phyloP scores from a whole-genome alignment of 2,329 filamentous ascomycete genomes.

The Drechslerella coelobrocha region DNA sequence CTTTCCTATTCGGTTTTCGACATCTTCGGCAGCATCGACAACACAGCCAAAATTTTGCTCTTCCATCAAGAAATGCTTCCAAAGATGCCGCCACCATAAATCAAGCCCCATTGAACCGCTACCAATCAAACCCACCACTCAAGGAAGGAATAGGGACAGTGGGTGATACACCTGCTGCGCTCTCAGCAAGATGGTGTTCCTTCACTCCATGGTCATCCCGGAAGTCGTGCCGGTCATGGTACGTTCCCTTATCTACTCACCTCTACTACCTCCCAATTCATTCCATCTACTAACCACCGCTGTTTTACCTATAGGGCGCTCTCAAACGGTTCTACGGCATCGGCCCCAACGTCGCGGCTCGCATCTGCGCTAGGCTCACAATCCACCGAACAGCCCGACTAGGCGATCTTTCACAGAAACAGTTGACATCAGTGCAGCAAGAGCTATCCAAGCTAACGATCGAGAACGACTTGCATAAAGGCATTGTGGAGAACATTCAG shows the following conservation, averaged over 20 bases:
- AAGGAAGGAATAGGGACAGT: background rate
- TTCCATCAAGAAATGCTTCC: too few relatives aligned
- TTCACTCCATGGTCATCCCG: constrained; percentile 84
- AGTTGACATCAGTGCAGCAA: constrained; percentile 79
- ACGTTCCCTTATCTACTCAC: constrained; percentile 56
- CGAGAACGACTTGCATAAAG: constrained; percentile 81
- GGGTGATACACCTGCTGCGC: background rate
- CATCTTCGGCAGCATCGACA: too few relatives aligned
- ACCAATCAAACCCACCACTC: background rate
- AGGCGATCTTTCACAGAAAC: constrained; percentile 75
- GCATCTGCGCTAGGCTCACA: constrained; percentile 84
- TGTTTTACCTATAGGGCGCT: constrained; percentile 64
- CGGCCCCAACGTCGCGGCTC: constrained; percentile 71
- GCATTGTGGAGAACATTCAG: constrained; percentile 82
- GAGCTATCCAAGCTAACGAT: constrained; percentile 91
- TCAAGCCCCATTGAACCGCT: too few relatives aligned
- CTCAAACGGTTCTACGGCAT: constrained; percentile 88
- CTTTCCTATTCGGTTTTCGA: too few relatives aligned
- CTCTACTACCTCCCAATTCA: constrained; percentile 6
- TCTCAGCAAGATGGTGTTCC: constrained; percentile 68
- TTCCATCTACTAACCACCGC: constrained; percentile 27
- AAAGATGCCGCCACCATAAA: too few relatives aligned
- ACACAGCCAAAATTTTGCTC: too few relatives aligned
- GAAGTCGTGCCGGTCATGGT: constrained; percentile 84
- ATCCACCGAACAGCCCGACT: constrained; percentile 85